Base-by-base conservation (phyloP, 1,284 basidiomycete species). In the Puccinia hordei region DNA sequence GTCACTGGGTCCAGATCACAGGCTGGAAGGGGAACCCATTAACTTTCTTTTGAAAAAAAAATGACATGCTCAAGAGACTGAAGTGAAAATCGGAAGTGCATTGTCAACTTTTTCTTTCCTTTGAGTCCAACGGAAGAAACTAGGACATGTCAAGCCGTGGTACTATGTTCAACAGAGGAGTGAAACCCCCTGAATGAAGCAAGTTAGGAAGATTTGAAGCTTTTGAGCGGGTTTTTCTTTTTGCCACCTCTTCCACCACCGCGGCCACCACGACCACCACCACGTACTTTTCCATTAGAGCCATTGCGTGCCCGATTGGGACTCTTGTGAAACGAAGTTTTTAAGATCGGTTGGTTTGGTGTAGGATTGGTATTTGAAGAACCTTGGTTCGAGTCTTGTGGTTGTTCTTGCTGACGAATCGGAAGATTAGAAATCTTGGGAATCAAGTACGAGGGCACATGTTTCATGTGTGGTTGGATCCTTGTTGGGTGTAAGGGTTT, bases 401-500 rank as follows among this genome's bases (percentile, higher is more conserved):
- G 35, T 55, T 79, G 63, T 35, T 66, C 63, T 24, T 66, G 44
- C 49, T 69, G 78, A 38, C 69, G 66, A 35, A 80, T 72, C 0
- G 77, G 79, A 5, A 88, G 85, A 87, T 88, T 82, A 87, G 89
- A 90, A 75, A 94, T 92, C 66, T 91, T 90, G 0, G 96, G 96
- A 83, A 98, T 89, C 33, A 99, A 88, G 85, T 99, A 99, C 78
- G 91, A 91, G 0, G 97, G 97, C 3, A 99, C 90, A 86, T 98
- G 93, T 86, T 97, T 98, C 90, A 99, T 92, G 85, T 99, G 96
- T 1, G 92, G 87, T 84, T 95, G 94, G 13, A 95, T 88, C 55
- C 94, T 89, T 27, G 92, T 91, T 0, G 94, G 93, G 84, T 96
- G 93, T 15, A 98, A 87, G 1, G 95, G 92, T 83, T 95, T 94